These are phyloP conservation scores for Phytophthora foliorum DNA, from an alignment of 352 stramenopile species.

Conservation along the genomic window DNA sequence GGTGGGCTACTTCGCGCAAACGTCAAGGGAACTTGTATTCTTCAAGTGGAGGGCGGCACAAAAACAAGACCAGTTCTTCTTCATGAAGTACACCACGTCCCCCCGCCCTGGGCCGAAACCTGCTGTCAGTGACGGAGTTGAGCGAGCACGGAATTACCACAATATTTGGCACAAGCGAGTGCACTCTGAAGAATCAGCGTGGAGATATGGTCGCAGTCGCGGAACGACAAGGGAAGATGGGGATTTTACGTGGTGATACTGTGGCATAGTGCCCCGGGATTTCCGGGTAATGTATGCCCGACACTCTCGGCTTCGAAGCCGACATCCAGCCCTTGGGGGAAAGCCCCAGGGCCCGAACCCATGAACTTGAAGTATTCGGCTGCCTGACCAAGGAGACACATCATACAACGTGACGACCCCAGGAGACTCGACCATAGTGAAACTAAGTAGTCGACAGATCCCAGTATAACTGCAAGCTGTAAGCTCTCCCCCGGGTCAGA, in stretches of 20 bases:
- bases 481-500: too few relatives aligned
- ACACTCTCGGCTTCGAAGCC: too few relatives aligned
- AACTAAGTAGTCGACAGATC: too few relatives aligned
- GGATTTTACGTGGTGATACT: background rate
- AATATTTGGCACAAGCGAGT: background rate
- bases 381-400: too few relatives aligned
- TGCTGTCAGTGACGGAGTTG: slow-evolving; percentile 10
- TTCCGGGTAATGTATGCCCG: too few relatives aligned
- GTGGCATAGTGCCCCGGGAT: too few relatives aligned
- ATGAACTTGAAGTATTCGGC: too few relatives aligned
- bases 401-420: too few relatives aligned
- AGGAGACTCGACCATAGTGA: too few relatives aligned
- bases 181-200: background rate
- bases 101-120: background rate
- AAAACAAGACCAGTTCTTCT: background rate
- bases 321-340: too few relatives aligned
- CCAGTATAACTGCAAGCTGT: too few relatives aligned
- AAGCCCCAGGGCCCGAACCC: too few relatives aligned
- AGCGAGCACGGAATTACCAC: slow-evolving; percentile 8
- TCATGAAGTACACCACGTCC: slow-evolving; percentile 7
- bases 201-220: background rate
- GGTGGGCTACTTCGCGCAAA: background rate
- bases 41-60: background rate
- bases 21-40: slow-evolving; percentile 2
- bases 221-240: background rate